A percentile compares a stretch with the other conserved stretches of the same genome.
Evolutionary conservation across 208 protist species (phyloP).

Genomic region (Leishmania major): DNA sequence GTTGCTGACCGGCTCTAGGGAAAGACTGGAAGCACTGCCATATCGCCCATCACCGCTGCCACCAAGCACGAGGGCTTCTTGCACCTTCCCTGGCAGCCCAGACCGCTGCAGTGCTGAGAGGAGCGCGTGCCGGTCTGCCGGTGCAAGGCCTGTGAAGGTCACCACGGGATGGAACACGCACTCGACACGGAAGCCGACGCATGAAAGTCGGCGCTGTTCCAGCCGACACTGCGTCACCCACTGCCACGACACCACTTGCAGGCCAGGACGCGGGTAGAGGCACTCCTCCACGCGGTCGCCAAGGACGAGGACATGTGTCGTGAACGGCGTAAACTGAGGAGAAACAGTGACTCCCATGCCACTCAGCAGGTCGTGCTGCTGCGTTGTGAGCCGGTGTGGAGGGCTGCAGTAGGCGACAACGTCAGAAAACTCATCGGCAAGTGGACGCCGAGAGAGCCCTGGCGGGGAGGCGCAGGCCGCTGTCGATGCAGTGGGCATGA

Average conservation of each 20-base stretch:
- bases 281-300: constrained; percentile 20
- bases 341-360: constrained; percentile 23
- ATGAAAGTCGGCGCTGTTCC: constrained; percentile 38
- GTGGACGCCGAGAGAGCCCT: constrained; percentile 5
- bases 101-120: constrained; percentile 24
- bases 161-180: constrained; percentile 47
- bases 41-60: neutral
- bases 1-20: neutral
- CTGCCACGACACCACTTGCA: constrained; percentile 61
- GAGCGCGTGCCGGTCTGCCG: constrained; percentile 35
- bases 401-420: constrained; percentile 37
- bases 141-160: constrained; percentile 49
- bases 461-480: neutral
- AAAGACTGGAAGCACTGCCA: neutral
- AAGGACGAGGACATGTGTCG: constrained; percentile 61
- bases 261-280: constrained; percentile 55
- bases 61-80: constrained; percentile 47
- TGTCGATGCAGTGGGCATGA: constrained; percentile 5
- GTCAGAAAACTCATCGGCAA: constrained; percentile 37
- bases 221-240: constrained; percentile 52
- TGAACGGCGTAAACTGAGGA: constrained; percentile 29
- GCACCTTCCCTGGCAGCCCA: constrained; percentile 39
- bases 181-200: constrained; percentile 38
- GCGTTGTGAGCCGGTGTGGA: constrained; percentile 8
- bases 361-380: constrained; percentile 24